Evolutionary conservation across 192 early-diverging fungal species (phyloP).

Genomic region (Backusella morwellensis): DNA sequence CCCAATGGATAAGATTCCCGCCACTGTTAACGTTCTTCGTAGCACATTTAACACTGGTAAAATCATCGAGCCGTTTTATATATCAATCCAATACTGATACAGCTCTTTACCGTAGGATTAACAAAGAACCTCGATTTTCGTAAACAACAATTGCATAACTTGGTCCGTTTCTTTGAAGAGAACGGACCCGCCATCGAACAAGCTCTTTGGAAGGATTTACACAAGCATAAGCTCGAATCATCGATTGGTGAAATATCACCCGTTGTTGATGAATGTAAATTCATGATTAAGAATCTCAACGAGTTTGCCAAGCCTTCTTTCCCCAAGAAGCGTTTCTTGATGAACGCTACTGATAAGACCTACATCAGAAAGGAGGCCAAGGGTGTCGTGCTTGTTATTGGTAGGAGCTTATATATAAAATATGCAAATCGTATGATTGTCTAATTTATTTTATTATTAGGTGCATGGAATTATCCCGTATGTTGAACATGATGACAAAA

Average conservation of each 20-base stretch:
- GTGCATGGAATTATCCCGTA: constrained; percentile 56
- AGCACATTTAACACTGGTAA: not conserved
- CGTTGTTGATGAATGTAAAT: constrained; percentile 30
- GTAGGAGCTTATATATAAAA: constrained; percentile 35
- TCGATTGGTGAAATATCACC: constrained; percentile 20
- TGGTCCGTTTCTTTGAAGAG: constrained; percentile 16
- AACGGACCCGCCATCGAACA: constrained; percentile 16
- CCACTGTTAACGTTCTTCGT: not conserved
- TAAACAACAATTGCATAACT: constrained; percentile 23
- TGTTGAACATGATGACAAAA: not conserved
- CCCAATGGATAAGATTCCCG: not conserved
- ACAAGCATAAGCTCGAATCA: constrained; percentile 22
- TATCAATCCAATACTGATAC: no score
- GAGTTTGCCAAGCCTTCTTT: constrained; percentile 42
- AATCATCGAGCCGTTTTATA: no score
- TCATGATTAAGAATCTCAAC: constrained; percentile 44
- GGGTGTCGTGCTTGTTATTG: constrained; percentile 70
- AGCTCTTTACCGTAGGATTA: constrained; percentile 10
- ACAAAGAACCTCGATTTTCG: constrained; percentile 27
- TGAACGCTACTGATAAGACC: constrained; percentile 46
- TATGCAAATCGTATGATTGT: not conserved
- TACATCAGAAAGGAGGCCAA: constrained; percentile 67
- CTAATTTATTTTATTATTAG: constrained; percentile 21
- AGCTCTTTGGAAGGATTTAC: constrained; percentile 22
- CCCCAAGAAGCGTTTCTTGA: constrained; percentile 37